A percentile compares a stretch with the other conserved stretches of the same genome.
Evolutionary conservation across 768 basidiomycete genomes (phyloP).

Genomic region (Exidia glandulosa): DNA sequence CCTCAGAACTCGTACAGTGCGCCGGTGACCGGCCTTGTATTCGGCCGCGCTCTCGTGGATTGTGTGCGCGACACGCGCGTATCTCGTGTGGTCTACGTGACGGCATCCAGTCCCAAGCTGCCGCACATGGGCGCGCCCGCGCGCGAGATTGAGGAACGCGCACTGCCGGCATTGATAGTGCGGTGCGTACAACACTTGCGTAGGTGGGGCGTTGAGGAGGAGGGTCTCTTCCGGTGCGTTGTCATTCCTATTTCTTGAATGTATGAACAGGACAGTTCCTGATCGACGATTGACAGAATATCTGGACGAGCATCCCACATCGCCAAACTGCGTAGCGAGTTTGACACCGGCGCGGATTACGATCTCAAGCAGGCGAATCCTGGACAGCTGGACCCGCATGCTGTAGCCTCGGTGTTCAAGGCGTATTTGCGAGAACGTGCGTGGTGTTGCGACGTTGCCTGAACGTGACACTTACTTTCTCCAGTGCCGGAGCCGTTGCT

Average conservation of each 20-base stretch:
- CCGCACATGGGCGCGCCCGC: conserved; percentile 1
- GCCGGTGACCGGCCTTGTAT: conserved; percentile 41
- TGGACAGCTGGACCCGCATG: conserved; percentile 87
- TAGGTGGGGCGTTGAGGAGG: conserved; percentile 76
- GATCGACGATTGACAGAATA: conserved; percentile 38
- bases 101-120: conserved; percentile 3
- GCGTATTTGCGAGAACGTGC: conserved; percentile 84
- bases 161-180: conserved; percentile 65
- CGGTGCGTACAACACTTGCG: conserved; percentile 75
- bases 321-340: conserved; percentile 60
- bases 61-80: conserved; percentile 42
- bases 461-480: conserved; percentile 2
- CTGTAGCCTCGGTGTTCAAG: conserved; percentile 88
- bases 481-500: conserved; percentile 84
- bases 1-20: conserved; percentile 24
- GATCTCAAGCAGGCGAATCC: conserved; percentile 69
- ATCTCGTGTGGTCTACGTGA: conserved; percentile 25
- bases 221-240: conserved; percentile 73
- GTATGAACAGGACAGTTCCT: not conserved
- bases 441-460: conserved; percentile 23
- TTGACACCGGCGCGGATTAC: conserved; percentile 83
- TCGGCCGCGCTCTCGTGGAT: conserved; percentile 45
- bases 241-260: not conserved
- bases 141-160: conserved; percentile 28
- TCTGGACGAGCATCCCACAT: conserved; percentile 78